Base-by-base conservation (phyloP, 495 filamentous ascomycete species). In the Penicillium steckii region DNA sequence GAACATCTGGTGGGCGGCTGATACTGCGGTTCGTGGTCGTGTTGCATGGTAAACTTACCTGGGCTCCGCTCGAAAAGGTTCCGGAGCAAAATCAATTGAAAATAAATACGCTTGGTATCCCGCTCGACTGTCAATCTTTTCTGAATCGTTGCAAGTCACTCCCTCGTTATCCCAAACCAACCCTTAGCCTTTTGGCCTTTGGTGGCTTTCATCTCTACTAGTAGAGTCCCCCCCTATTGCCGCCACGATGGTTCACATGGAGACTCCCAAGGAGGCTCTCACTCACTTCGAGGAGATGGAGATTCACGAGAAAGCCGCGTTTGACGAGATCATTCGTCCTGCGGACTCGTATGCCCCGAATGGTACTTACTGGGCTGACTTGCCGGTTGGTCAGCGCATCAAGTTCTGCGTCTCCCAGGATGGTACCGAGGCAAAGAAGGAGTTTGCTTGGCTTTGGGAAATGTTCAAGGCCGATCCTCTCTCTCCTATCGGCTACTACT, bases 281-380 rank as follows among this genome's bases (percentile, higher is more conserved):
- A 56, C 46, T 29, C 46, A 68, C 49, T 63, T 76, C 50, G 71
- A 77, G 57, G 66, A 79, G 47, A 82, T 83, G 75, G 79, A 76
- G 58, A 67, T 79, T 7, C 74, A 85, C 46, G 87, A 91, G 73
- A 80, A 74, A 60, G 77, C 77, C 53, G 87, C 89, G 55, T 91
- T 94, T 71, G 73, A 83, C 56, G 76, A 84, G 41, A 68, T 91
- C 42, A 84, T 90, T 48, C 84, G 83, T 24, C 91, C 90, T 2
- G 86, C 90, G 59, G 91, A 96, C 70, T 83, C 77, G 58, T 95
- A 91, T 67, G 85, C 85, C 33, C 60, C 68, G 21, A 78, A 91
- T 23, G 90, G 91, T 52, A 75, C 78, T 52, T 96, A 96, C 76
- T 96, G 89, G 89, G 91, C 89, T 8, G 91, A 96, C 65, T 70